These are phyloP conservation scores for Mixia osmundae DNA, from an alignment of 1,284 basidiomycete species.

Conservation along the genomic window DNA sequence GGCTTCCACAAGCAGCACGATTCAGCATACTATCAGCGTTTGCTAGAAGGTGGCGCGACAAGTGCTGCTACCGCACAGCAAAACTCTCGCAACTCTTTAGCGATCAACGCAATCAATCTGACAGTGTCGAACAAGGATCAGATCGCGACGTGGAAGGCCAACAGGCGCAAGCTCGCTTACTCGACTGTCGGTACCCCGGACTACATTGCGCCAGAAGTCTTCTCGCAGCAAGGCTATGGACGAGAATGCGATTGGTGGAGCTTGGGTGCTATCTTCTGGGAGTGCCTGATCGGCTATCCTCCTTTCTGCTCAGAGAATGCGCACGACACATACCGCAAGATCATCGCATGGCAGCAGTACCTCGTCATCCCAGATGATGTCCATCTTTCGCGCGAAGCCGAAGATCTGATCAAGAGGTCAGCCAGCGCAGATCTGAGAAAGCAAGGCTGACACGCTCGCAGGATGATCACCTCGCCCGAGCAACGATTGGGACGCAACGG, in stretches of 20 bases:
- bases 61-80: not conserved
- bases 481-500: conserved; percentile 35
- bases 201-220: conserved; percentile 98
- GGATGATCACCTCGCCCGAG: conserved; percentile 63
- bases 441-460: conserved; percentile 8
- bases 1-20: conserved; percentile 90
- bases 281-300: conserved; percentile 56
- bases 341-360: conserved; percentile 81
- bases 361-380: conserved; percentile 90
- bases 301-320: conserved; percentile 42
- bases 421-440: too few relatives aligned
- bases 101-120: conserved; percentile 82
- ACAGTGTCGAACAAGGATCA: conserved; percentile 81
- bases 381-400: conserved; percentile 72
- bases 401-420: conserved; percentile 62
- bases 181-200: conserved; percentile 97
- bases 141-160: conserved; percentile 98
- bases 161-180: conserved; percentile 85
- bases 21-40: conserved; percentile 77
- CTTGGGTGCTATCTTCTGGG: conserved; percentile 77
- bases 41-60: conserved; percentile 38
- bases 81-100: conserved; percentile 53
- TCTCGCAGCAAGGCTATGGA: conserved; percentile 88
- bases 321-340: conserved; percentile 95
- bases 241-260: conserved; percentile 38